Evolutionary conservation across 768 basidiomycete genomes (phyloP), one percentile per base, ranked within the genome.

Genomic region (Trametes maxima): DNA sequence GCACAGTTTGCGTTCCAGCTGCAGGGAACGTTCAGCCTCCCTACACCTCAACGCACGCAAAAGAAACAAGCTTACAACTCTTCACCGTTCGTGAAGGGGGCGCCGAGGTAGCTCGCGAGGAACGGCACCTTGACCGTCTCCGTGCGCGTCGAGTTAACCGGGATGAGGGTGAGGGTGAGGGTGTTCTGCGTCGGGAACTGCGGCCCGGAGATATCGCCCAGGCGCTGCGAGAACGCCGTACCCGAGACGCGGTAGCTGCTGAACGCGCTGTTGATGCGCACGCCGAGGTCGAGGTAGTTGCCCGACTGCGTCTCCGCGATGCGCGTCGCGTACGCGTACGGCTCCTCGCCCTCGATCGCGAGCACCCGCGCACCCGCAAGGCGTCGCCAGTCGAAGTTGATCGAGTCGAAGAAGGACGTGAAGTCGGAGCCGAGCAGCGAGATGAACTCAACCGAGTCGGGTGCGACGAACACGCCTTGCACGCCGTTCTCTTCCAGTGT

Each of bases 1-100:
- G 77, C 83, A 68, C 86, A 88, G 65, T 88, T 88, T 59, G 73
- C 76, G 1, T 65, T 74, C 85, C 85, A 88, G 78, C 85, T 87
- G 64, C 8, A 24, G 6, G 7, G 21, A 8, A 21, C 45, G 45
- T 13, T 42, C 40, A 42, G 40, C 40, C 13, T 5, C 40, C 40
- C 14, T n/a, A 13, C 40, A 14, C 40, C 40, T 14, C 33, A 10
- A 22, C 22, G 22, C 11, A 3, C 22, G 10, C 21, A 24, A 3
- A 12, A 1, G 36, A 1, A 5, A 14, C 10, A 0, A 3, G 73
- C 83, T 63, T 52, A 86, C 86, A 77, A 87, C 1, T 83, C 82
- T 2, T 67, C 72, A 44, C 69, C 60, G 63, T 88, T 82, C 0
- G 79, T 82, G 72, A 88, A 87, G 3, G 75, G 58, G 3, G 43